Base-by-base conservation (phyloP, 352 stramenopile species). In the Phytophthora megakarya region DNA sequence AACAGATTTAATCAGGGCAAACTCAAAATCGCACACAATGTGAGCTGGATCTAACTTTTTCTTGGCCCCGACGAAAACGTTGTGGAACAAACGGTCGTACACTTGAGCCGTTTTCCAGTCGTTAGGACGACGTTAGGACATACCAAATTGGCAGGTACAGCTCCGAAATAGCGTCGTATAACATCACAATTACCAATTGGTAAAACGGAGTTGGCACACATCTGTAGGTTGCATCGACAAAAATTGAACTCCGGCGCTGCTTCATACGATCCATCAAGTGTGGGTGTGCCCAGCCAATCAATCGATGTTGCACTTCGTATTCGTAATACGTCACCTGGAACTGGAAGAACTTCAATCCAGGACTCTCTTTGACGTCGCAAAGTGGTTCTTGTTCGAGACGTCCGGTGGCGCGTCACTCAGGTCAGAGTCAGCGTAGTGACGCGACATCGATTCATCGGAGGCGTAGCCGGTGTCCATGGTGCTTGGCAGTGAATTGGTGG, bases 261-360 rank as follows among this genome's bases (percentile, higher is more conserved):
- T 56, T 51, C 37, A 51, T 26, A 9, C 55, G 5, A 8, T 51
- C 35, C 26, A 63, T 54, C 1, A 55, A 44, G 5, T 55, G 21
- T 16, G 25, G 38, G 25, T 57, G 56, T 0, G 26, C 12, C 37
- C 38, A 64, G 5, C 56, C 28, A 21, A 58, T 50, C 3, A 52
- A 10, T 0, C 38, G 37, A 54, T 58, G 46, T 6, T 39, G 11
- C 3, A 58, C 56, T 26, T 58, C 56, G 1, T 46, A 37, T 38
- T 58, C 56, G n/a, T 58, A 65, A 23, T 58, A 52, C 6, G 46
- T 58, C 9, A 46, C 26, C 8, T 58, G 38, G n/a, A 65, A 65
- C 35, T 38, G 33, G 21, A 64, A 50, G 10, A 57, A 38, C 4
- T 58, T 65, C 15, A 53, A 39, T 5, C 23, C 35, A 0, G 33